Conservation (phyloP, 2,329 filamentous ascomycete genomes). For the Pseudocercospora cruenta region DNA sequence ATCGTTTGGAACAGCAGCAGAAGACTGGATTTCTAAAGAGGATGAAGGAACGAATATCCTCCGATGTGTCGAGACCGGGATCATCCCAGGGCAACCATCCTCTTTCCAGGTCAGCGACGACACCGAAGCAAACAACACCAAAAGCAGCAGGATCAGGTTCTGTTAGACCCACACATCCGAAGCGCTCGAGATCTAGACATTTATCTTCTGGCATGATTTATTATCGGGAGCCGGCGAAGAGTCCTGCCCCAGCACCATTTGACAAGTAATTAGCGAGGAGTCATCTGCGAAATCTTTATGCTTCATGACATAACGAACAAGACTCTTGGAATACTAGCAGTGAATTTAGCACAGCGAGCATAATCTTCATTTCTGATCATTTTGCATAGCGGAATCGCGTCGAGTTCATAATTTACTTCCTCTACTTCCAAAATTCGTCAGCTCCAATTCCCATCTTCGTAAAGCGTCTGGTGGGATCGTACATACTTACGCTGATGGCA, state of each 20-base stretch:
- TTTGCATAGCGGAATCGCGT: background rate
- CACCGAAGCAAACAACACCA: background rate
- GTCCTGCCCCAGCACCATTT: conserved; percentile 7
- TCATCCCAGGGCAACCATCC: background rate
- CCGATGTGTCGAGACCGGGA: conserved; percentile 6
- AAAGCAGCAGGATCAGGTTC: conserved; percentile 2
- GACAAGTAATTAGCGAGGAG: conserved; percentile 16
- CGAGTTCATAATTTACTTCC: conserved; percentile 9
- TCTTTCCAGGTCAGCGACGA: background rate
- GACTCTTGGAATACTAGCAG: background rate
- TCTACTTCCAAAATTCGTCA: conserved; percentile 8
- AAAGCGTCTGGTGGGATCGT: background rate
- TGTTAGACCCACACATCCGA: conserved; percentile 11
- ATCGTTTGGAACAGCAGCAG: background rate
- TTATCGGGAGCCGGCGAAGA: conserved; percentile 25
- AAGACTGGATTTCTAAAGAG: conserved; percentile 19
- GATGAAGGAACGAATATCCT: conserved; percentile 17
- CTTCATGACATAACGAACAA: background rate
- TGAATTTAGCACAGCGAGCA: background rate
- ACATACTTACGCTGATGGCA: conserved; percentile 33
- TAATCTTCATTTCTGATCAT: background rate
- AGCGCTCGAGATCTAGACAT: conserved; percentile 22
- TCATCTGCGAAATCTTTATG: background rate
- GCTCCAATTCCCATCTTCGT: background rate
- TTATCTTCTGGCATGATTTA: conserved; percentile 34